phyloP scores from a whole-genome alignment of 2,329 filamentous ascomycete species.

The Cadophora gregata region DNA sequence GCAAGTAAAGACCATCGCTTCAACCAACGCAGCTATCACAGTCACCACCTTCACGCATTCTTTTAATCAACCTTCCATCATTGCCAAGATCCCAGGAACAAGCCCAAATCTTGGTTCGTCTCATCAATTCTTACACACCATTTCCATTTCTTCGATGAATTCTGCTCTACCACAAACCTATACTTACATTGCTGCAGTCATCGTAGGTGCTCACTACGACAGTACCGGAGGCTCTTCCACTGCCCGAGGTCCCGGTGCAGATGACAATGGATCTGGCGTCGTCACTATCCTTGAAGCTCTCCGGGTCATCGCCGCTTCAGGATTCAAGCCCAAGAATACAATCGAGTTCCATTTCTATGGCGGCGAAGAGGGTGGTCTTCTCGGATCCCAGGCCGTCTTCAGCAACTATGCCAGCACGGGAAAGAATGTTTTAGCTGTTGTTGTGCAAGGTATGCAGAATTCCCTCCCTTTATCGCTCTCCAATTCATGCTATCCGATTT shows the following conservation, averaged over 20 bases:
- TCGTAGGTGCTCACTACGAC: constrained; percentile 18
- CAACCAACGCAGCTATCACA: constrained; percentile 23
- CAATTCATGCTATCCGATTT: no score
- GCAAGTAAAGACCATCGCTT: constrained; percentile 22
- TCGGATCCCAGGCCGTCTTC: constrained; percentile 89
- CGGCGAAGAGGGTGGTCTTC: constrained; percentile 83
- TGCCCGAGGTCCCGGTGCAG: constrained; percentile 75
- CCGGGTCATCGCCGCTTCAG: constrained; percentile 73
- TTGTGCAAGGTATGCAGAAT: constrained; percentile 76
- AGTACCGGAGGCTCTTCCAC: constrained; percentile 3
- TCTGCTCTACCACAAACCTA: not conserved
- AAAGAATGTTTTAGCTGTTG: constrained; percentile 86
- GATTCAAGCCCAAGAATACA: constrained; percentile 78
- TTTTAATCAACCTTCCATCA: constrained; percentile 25
- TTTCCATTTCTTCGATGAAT: not conserved
- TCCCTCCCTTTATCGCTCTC: not conserved
- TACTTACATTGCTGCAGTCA: not conserved
- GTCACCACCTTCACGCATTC: constrained; percentile 24
- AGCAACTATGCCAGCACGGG: constrained; percentile 72
- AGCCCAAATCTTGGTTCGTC: constrained; percentile 21
- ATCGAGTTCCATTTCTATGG: constrained; percentile 97
- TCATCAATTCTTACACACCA: not conserved
- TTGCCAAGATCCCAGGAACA: constrained; percentile 28
- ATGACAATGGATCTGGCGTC: constrained; percentile 89
- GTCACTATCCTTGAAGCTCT: constrained; percentile 93